phyloP scores from a whole-genome alignment of 1,284 basidiomycete species.

The Marasmius sp. region DNA sequence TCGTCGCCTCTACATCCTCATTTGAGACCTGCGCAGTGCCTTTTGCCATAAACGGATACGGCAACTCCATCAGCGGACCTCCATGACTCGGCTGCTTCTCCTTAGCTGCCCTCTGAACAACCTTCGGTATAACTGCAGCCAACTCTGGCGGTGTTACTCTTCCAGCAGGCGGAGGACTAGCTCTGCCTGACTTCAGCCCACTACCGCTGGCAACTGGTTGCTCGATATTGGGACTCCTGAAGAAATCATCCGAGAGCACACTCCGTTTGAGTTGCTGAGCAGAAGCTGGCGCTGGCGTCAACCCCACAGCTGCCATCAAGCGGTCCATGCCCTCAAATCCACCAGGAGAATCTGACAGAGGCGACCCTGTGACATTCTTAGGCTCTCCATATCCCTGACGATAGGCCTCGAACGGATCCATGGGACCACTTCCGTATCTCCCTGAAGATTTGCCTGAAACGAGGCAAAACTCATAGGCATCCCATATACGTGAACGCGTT shows the following conservation, averaged over 20 bases:
- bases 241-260: slow-evolving; percentile 60
- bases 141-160: slow-evolving; percentile 32
- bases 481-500: slow-evolving; percentile 69
- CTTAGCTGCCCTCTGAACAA: slow-evolving; percentile 37
- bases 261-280: slow-evolving; percentile 39
- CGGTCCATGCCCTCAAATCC: slow-evolving; percentile 60
- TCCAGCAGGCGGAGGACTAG: slow-evolving; percentile 21
- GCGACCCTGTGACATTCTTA: slow-evolving; percentile 21
- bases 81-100: slow-evolving; percentile 33
- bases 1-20: slow-evolving; percentile 31
- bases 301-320: slow-evolving; percentile 69
- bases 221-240: slow-evolving; percentile 43
- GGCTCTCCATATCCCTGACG: slow-evolving; percentile 9
- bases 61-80: slow-evolving; percentile 42
- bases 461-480: slow-evolving; percentile 80
- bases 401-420: slow-evolving; percentile 19
- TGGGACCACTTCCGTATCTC: slow-evolving; percentile 30
- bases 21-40: slow-evolving; percentile 50
- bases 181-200: slow-evolving; percentile 12
- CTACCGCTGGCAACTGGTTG: slow-evolving; percentile 19
- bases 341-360: slow-evolving; percentile 15
- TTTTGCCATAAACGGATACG: slow-evolving; percentile 63
- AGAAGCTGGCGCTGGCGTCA: slow-evolving; percentile 47
- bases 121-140: slow-evolving; percentile 43
- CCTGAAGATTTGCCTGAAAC: slow-evolving; percentile 38